Evolutionary conservation across 208 protist species (phyloP), one percentile per base, ranked within the genome.

Genomic region (Borovskyia barvae): DNA sequence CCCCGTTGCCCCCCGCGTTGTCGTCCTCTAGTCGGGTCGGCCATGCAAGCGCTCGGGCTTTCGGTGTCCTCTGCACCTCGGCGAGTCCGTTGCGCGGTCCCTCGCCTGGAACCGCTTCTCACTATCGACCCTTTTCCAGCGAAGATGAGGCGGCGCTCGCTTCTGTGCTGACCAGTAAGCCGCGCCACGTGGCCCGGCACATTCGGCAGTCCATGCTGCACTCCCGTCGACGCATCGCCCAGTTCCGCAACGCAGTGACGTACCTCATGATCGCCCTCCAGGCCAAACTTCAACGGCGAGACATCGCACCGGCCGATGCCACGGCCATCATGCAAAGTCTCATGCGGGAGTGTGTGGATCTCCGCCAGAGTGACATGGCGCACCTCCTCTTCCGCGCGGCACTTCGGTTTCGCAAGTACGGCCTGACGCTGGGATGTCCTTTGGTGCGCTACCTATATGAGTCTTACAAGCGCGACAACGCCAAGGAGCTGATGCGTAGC

Each of bases 171-270:
- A 74, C 78, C 5, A 82, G 66, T 22, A 93, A 93, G 58, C 87
- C 91, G 9, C 73, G 86, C 25, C 85, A 93, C 49, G 87, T 94
- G 11, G 75, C 84, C 2, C 81, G 85, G 0, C 77, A 93, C 49
- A 86, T 96, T 46, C 87, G 91, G 1, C 87, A 94, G 54, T 85
- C 80, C 1, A 92, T 94, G 81, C 75, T 88, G 11, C 62, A 75
- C 37, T 93, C 87, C 0, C 75, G 87, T 2, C 60, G 77, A 22
- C 82, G 81, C 60, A 81, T 85, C 25, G 71, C 75, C 12, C 87
- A 92, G 47, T 96, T 96, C 52, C 91, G 91, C 26, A 96, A 93
- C 63, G 85, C 83, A 33, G 87, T 96, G 6, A 96, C 91, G 40
- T 94, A 86, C 60, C 71, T 94, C 15, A 96, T 94, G 87, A 96